Evolutionary conservation across 257 asterid genomes (phyloP), one percentile per base, ranked within the genome.

Genomic region (Solanum raphanifolium): DNA sequence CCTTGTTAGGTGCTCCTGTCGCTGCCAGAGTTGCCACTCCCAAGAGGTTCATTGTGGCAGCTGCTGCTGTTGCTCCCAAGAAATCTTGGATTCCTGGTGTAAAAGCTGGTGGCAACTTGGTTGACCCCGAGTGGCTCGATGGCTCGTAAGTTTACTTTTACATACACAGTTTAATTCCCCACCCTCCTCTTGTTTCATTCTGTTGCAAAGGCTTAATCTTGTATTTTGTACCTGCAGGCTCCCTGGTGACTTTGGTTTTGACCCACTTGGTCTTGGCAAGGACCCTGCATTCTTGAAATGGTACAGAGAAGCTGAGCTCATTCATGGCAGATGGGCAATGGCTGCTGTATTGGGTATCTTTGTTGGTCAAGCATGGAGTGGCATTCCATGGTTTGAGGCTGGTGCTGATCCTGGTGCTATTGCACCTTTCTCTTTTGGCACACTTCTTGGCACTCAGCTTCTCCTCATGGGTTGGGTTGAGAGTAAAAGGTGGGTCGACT

Each of bases 281-380:
- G 99, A 97, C 88, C 99, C 99, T 5, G 94, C 99, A 9, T 97
- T 95, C 96, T 88, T 97, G 92, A 97, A 93, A 89, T 97, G 99
- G 99, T 97, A 95, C 95, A 90, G 99, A 81, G 99, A 97, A 90
- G 99, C 99, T 3, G 99, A 97, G 94, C 96, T 97, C 39, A 95
- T 97, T 94, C 99, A 97, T 85, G 99, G 99, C 13, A 78, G 99
- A 90, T 97, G 98, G 99, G 99, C 99, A 12, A 97, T 97, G 99
- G 88, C 95, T 4, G 99, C 99, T 0, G 99, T 95, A 4, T 60
- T 97, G 12, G 99, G 99, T 25, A 97, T 97, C 93, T 97, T 97
- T 18, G 96, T 97, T 1, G 99, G 99, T 8, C 99, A 97, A 88
- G 96, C 99, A 0, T 95, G 94, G 93, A 97, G 98, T 86, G 99